A percentile compares a stretch with the other conserved stretches of the same genome.
These are phyloP conservation scores for Sarocladium strictum DNA, from an alignment of 2,329 filamentous ascomycete genomes.

Conservation along the genomic window DNA sequence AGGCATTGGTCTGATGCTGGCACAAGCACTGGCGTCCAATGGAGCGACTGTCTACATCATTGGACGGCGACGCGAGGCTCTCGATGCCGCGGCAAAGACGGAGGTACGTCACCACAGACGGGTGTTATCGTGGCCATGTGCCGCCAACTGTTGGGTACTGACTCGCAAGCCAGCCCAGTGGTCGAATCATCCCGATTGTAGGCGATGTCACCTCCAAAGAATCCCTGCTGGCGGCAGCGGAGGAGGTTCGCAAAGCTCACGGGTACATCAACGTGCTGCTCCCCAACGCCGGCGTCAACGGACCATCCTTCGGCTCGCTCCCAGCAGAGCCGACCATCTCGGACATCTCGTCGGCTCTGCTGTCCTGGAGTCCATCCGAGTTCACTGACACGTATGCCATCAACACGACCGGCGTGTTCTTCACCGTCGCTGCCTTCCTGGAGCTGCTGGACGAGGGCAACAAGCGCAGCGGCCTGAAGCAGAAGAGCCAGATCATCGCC, in stretches of 20 bases:
- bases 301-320: not conserved
- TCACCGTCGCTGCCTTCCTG: conserved; percentile 51
- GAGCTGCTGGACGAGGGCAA: conserved; percentile 50
- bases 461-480: conserved; percentile 14
- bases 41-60: conserved; percentile 48
- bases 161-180: no score
- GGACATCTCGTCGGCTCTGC: conserved; percentile 20
- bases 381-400: conserved; percentile 54
- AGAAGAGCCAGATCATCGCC: conserved; percentile 9
- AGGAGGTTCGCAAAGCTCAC: conserved; percentile 45
- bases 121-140: no score
- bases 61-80: conserved; percentile 37
- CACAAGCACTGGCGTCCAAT: conserved; percentile 41
- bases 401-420: conserved; percentile 42
- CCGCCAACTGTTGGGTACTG: no score
- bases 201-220: conserved; percentile 39
- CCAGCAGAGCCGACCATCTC: not conserved
- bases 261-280: conserved; percentile 59
- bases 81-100: conserved; percentile 32
- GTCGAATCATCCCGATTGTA: conserved; percentile 29
- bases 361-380: conserved; percentile 33
- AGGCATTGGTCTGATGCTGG: conserved; percentile 47
- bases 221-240: conserved; percentile 53
- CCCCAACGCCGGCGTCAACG: conserved; percentile 48
- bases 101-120: not conserved